A percentile compares a stretch with the other conserved stretches of the same genome.
Conservation (phyloP, 2,329 filamentous ascomycete genomes). For the Botrytis fabae region DNA sequence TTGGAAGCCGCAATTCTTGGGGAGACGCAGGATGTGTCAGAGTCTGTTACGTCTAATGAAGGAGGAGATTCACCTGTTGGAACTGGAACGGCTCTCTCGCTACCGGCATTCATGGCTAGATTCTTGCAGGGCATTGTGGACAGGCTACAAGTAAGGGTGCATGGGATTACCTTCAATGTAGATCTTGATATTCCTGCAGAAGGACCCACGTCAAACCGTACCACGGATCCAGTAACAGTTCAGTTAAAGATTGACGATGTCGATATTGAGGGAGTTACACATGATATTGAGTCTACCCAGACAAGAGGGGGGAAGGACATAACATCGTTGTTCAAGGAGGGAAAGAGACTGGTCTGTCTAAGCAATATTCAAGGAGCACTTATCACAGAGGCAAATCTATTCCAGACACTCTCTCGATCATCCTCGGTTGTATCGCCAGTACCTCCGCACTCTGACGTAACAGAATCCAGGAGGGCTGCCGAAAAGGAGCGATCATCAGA, state of each 20-base stretch:
- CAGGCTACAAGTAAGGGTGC: slow-evolving; percentile 66
- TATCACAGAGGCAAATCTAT: slow-evolving; percentile 67
- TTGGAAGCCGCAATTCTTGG: slow-evolving; percentile 68
- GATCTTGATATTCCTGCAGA: slow-evolving; percentile 60
- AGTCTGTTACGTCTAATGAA: slow-evolving; percentile 61
- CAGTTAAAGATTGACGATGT: slow-evolving; percentile 65
- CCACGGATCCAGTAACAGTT: slow-evolving; percentile 59
- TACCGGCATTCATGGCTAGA: slow-evolving; percentile 69
- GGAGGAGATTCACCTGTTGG: slow-evolving; percentile 60
- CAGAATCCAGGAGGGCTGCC: slow-evolving; percentile 37
- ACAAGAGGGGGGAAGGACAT: slow-evolving; percentile 34
- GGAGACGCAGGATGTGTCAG: slow-evolving; percentile 61
- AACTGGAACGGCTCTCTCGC: slow-evolving; percentile 68
- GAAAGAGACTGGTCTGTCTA: slow-evolving; percentile 65
- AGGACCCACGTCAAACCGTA: slow-evolving; percentile 38
- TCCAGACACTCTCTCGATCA: slow-evolving; percentile 59
- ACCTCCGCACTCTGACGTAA: slow-evolving; percentile 49
- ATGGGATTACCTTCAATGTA: slow-evolving; percentile 64
- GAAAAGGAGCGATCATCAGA: slow-evolving; percentile 28
- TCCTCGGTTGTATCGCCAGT: slow-evolving; percentile 60
- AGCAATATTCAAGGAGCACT: slow-evolving; percentile 63
- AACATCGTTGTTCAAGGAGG: slow-evolving; percentile 51
- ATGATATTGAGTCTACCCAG: slow-evolving; percentile 26
- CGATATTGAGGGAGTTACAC: slow-evolving; percentile 65
- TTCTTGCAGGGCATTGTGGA: slow-evolving; percentile 75